Conservation (phyloP, 208 protist genomes). For the Herpetomonas tarakana region DNA sequence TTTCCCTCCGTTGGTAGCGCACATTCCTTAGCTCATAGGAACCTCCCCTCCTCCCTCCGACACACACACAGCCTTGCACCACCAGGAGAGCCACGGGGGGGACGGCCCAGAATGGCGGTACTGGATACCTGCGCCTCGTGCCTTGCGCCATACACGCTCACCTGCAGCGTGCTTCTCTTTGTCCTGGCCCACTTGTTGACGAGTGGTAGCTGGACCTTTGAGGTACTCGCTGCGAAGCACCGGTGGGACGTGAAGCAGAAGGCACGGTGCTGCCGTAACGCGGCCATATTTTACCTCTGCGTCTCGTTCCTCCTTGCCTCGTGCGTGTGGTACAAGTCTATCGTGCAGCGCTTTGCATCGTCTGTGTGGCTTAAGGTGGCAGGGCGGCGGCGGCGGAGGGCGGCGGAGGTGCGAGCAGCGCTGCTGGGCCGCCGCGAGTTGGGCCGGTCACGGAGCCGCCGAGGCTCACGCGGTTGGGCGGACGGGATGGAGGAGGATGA, state of each 20-base stretch:
- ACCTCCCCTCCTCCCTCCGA: too few relatives aligned
- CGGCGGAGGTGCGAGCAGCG: background rate
- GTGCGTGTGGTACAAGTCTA: conserved; percentile 11
- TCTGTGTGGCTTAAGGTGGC: conserved; percentile 13
- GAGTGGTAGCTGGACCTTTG: conserved; percentile 58
- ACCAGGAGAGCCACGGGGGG: too few relatives aligned
- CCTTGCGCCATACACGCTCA: conserved; percentile 31
- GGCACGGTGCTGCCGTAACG: conserved; percentile 38
- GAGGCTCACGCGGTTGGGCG: too few relatives aligned
- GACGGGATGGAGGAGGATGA: too few relatives aligned
- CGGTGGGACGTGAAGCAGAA: conserved; percentile 57
- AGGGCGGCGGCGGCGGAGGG: conserved; percentile 3
- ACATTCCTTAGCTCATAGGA: too few relatives aligned
- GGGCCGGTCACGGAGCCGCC: conserved; percentile 1
- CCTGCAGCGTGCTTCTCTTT: conserved; percentile 30
- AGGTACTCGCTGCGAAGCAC: conserved; percentile 51
- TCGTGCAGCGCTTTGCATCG: conserved; percentile 8
- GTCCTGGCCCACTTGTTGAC: conserved; percentile 34
- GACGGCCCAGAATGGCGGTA: conserved; percentile 5
- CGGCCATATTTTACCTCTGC: conserved; percentile 48
- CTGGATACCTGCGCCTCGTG: conserved; percentile 13
- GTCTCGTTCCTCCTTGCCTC: conserved; percentile 29
- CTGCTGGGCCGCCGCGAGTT: background rate
- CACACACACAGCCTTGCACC: too few relatives aligned
- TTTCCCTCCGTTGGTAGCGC: too few relatives aligned